Conservation (phyloP, 441 rosid species). For the Mallotus repandus region DNA sequence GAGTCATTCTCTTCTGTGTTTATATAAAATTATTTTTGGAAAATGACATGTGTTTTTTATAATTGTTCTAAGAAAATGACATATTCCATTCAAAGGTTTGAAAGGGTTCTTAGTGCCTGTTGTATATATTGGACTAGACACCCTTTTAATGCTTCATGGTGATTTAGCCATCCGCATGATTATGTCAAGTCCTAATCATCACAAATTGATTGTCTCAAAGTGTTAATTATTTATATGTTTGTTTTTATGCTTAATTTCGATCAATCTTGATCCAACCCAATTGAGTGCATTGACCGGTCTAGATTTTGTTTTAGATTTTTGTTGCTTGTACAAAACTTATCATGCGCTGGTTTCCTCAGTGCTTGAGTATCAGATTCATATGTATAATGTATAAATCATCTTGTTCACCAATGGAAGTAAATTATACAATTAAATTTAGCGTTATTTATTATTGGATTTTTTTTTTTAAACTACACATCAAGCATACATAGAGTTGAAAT, state of each 20-base stretch:
- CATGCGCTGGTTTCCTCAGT: too few species aligned
- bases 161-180: background rate
- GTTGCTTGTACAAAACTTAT: background rate
- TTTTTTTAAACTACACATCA: too few species aligned
- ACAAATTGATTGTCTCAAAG: too few species aligned
- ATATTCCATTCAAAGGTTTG: constrained; percentile 3
- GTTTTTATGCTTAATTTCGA: background rate
- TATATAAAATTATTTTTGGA: background rate
- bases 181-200: constrained; percentile 12
- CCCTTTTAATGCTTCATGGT: background rate
- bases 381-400: too few species aligned
- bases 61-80: too few species aligned
- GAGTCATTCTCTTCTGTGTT: constrained; percentile 14
- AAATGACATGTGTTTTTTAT: constrained; percentile 11
- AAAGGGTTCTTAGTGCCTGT: background rate
- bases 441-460: too few species aligned
- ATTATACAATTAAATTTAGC: too few species aligned
- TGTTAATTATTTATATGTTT: too few species aligned
- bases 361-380: background rate
- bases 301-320: background rate
- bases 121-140: background rate
- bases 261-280: background rate
- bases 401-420: too few species aligned
- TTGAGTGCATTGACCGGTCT: background rate
- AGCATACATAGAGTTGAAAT: too few species aligned